These are phyloP conservation scores for Aspergillus neotritici DNA, from an alignment of 2,329 filamentous ascomycete species.

Conservation along the genomic window DNA sequence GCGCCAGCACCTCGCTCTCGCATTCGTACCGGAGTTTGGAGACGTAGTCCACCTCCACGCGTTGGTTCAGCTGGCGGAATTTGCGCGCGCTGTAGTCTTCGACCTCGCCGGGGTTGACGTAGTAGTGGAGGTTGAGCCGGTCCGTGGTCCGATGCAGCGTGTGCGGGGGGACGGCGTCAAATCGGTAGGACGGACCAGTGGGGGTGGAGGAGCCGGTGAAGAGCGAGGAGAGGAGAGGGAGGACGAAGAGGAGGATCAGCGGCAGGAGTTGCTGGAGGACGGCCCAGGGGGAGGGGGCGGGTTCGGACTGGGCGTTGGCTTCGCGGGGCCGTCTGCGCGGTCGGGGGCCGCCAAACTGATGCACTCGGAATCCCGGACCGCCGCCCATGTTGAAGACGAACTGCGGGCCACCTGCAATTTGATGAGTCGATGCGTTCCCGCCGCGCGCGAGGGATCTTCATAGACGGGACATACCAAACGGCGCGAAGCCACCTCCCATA, in stretches of 20 bases:
- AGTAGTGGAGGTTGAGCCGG: constrained; percentile 73
- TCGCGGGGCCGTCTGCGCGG: constrained; percentile 71
- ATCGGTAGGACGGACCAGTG: constrained; percentile 65
- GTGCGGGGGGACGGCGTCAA: constrained; percentile 65
- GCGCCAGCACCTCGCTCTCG: constrained; percentile 62
- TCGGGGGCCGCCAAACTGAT: constrained; percentile 81
- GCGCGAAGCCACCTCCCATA: constrained; percentile 55
- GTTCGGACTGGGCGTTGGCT: constrained; percentile 50
- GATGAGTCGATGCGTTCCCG: not conserved
- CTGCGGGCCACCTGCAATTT: constrained; percentile 58
- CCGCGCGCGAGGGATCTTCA: no score
- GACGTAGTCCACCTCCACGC: constrained; percentile 69
- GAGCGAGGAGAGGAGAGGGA: constrained; percentile 74
- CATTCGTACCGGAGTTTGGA: constrained; percentile 64
- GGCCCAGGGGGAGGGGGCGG: constrained; percentile 47
- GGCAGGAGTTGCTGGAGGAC: constrained; percentile 73
- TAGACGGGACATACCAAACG: constrained; percentile 54
- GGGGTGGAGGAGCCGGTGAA: constrained; percentile 56
- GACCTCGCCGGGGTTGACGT: constrained; percentile 72
- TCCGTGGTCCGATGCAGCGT: constrained; percentile 68
- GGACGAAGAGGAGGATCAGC: constrained; percentile 80
- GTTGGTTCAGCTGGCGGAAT: constrained; percentile 67
- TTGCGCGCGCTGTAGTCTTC: constrained; percentile 63
- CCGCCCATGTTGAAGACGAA: constrained; percentile 96
- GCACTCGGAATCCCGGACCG: constrained; percentile 83